These are phyloP conservation scores for Zymoseptoria ardabiliae DNA, from an alignment of 2,329 filamentous ascomycete genomes.

Conservation along the genomic window DNA sequence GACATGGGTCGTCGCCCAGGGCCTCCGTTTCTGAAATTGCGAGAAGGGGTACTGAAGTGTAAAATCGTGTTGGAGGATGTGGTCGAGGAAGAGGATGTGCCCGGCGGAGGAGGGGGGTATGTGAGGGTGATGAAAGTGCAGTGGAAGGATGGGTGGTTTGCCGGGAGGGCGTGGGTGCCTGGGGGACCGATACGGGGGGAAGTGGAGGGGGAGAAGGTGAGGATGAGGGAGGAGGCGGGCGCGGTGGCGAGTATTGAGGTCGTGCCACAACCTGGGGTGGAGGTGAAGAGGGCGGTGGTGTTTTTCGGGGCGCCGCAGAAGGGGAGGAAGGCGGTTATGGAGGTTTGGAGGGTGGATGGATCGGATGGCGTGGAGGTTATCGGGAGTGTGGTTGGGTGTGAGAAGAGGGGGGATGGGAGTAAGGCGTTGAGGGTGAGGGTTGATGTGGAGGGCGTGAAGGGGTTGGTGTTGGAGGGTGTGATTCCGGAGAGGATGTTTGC, in stretches of 20 bases:
- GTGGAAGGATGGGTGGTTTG: background rate
- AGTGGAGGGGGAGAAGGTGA: background rate
- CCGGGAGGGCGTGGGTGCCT: background rate
- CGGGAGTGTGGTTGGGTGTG: background rate
- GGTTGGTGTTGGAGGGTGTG: background rate
- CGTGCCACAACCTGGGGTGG: background rate
- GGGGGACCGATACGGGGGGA: background rate
- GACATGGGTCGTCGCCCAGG: too few relatives aligned
- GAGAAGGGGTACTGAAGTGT: background rate
- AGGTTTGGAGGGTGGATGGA: background rate
- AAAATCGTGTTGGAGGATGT: background rate
- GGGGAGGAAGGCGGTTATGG: background rate
- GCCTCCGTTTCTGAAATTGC: background rate
- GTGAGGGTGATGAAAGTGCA: background rate
- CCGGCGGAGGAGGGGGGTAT: background rate
- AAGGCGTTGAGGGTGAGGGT: background rate
- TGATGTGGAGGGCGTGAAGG: background rate
- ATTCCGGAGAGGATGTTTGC: background rate
- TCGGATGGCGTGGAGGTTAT: background rate
- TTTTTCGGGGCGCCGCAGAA: background rate
- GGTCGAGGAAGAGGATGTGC: background rate
- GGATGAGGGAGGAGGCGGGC: background rate
- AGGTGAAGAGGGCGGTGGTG: background rate
- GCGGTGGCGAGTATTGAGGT: background rate
- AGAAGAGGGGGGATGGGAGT: background rate